Conservation (phyloP, 805 yeast genomes). For the Sporopachydermia lactativora region DNA sequence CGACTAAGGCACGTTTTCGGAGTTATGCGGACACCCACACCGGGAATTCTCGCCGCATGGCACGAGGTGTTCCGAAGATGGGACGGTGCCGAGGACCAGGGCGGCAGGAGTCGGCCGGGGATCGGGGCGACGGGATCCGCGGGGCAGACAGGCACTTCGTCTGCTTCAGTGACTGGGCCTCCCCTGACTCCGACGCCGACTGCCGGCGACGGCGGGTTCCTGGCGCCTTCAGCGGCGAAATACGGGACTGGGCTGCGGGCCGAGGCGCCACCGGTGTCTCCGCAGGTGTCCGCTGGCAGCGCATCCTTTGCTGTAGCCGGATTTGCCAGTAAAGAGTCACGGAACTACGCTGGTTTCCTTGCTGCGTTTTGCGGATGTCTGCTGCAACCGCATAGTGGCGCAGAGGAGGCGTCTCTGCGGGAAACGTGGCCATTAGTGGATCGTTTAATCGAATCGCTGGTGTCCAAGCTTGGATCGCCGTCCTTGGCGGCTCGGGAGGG, state of each 20-base stretch:
- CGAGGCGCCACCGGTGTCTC: no score
- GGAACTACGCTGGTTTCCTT: constrained; percentile 59
- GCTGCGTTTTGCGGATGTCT: constrained; percentile 60
- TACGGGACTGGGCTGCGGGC: constrained; percentile 18
- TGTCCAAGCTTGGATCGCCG: constrained; percentile 31
- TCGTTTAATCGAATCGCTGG: constrained; percentile 36
- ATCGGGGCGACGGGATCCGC: no score
- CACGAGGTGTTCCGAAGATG: constrained; percentile 34
- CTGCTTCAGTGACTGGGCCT: no score
- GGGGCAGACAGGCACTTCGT: no score
- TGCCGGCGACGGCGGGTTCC: no score
- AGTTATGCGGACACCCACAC: constrained; percentile 16
- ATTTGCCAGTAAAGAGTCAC: constrained; percentile 33
- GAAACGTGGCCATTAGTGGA: constrained; percentile 20
- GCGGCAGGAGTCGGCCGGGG: constrained; percentile 13
- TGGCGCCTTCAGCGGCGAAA: no score
- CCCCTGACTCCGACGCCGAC: no score
- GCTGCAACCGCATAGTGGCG: constrained; percentile 20
- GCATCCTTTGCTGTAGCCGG: no score
- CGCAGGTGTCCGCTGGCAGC: no score
- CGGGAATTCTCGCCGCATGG: constrained; percentile 29
- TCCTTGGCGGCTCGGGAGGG: constrained; percentile 50
- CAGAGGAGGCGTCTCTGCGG: constrained; percentile 19
- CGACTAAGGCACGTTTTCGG: constrained; percentile 32
- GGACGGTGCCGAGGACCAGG: constrained; percentile 18